Conservation (phyloP, 257 asterid species). For the Solanum etuberosum region DNA sequence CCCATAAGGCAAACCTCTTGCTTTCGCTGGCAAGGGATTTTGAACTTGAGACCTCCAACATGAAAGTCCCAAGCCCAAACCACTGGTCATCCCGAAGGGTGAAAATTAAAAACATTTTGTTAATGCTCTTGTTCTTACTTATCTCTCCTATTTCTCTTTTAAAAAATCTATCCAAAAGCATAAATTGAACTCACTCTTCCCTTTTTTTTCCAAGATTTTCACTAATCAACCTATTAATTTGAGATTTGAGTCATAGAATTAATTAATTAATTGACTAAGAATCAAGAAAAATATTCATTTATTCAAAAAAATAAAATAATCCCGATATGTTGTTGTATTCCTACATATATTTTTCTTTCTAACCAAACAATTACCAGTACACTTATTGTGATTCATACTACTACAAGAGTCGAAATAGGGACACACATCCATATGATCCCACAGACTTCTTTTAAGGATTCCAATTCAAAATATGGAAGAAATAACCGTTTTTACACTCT, state of each 20-base stretch:
- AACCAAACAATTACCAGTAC: no score
- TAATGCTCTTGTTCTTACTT: background rate
- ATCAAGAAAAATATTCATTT: background rate
- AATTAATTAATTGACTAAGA: background rate
- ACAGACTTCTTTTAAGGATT: no score
- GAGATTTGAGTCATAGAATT: background rate
- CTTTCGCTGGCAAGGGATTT: no score
- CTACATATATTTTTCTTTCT: no score
- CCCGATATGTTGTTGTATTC: no score
- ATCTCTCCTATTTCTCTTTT: background rate
- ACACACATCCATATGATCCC: no score
- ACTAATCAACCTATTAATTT: background rate
- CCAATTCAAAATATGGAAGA: background rate
- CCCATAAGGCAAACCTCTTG: no score
- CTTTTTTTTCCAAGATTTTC: background rate
- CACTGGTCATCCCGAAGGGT: no score
- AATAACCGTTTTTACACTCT: background rate
- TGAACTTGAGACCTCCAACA: no score
- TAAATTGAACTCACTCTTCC: background rate
- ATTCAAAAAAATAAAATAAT: background rate
- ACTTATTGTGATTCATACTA: no score
- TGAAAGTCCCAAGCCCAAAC: no score
- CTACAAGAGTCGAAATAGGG: no score
- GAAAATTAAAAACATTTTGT: background rate
- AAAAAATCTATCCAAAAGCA: background rate